These are phyloP conservation scores for Castanopsis chinensis DNA, from an alignment of 306 rosid species.

Conservation along the genomic window DNA sequence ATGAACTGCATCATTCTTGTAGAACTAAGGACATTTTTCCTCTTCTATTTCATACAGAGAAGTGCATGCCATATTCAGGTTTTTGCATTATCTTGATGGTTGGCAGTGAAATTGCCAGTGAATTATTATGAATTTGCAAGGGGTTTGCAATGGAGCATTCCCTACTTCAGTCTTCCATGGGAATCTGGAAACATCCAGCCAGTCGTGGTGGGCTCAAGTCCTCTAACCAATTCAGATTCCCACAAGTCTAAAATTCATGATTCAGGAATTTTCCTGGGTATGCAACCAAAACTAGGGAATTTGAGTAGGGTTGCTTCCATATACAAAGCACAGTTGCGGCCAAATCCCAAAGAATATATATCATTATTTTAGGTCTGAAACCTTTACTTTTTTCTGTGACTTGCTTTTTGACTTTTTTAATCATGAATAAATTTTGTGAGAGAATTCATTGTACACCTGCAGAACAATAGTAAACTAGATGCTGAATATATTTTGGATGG, in stretches of 20 bases:
- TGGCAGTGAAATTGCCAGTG: slow-evolving; percentile 67
- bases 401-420: neutral
- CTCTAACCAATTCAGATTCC: slow-evolving; percentile 41
- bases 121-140: slow-evolving; percentile 74
- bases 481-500: slow-evolving; percentile 67
- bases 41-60: slow-evolving; percentile 60
- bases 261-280: slow-evolving; percentile 31
- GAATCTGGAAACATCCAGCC: slow-evolving; percentile 40
- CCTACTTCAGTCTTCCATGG: slow-evolving; percentile 78
- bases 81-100: slow-evolving; percentile 81
- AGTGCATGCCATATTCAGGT: slow-evolving; percentile 78
- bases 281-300: slow-evolving; percentile 30
- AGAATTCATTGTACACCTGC: slow-evolving; percentile 26
- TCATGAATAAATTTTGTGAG: neutral
- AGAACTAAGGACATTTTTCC: neutral
- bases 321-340: slow-evolving; percentile 56
- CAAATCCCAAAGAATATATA: slow-evolving; percentile 67
- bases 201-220: slow-evolving; percentile 43
- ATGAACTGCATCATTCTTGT: neutral
- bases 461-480: slow-evolving; percentile 62
- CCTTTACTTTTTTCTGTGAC: neutral
- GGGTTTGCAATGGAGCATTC: slow-evolving; percentile 78
- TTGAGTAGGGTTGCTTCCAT: slow-evolving; percentile 36
- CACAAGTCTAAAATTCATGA: slow-evolving; percentile 26
- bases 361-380: slow-evolving; percentile 67